A percentile compares a stretch with the other conserved stretches of the same genome.
phyloP scores from a whole-genome alignment of 371 early-diverging fungal genomes.

The Mucor ambiguus region DNA sequence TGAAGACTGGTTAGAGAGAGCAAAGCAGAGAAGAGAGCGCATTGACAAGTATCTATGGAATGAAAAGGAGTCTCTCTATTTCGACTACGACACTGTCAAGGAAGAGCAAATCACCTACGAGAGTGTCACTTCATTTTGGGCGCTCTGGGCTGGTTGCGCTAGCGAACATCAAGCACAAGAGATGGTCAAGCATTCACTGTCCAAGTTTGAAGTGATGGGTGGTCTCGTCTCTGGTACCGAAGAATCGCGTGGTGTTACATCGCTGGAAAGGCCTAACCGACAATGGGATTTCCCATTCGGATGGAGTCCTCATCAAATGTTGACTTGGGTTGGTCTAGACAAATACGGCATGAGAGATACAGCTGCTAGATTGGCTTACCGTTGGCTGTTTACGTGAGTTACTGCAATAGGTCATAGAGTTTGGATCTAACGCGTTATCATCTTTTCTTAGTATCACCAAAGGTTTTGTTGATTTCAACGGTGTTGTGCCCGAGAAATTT shows the following conservation, averaged over 20 bases:
- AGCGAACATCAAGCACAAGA: conserved; percentile 64
- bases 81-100: conserved; percentile 64
- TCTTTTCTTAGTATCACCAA: conserved; percentile 72
- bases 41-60: conserved; percentile 77
- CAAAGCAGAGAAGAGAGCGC: conserved; percentile 54
- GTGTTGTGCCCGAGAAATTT: conserved; percentile 97
- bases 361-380: conserved; percentile 85
- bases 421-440: not conserved
- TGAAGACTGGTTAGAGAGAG: conserved; percentile 58
- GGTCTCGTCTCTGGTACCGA: conserved; percentile 92
- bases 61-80: conserved; percentile 56
- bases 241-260: conserved; percentile 76
- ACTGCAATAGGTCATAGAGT: too few species aligned
- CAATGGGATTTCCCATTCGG: conserved; percentile 98
- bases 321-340: conserved; percentile 91
- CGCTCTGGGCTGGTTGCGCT: conserved; percentile 77
- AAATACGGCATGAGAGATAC: conserved; percentile 82
- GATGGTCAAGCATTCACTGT: conserved; percentile 56
- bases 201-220: conserved; percentile 84
- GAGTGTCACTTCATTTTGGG: conserved; percentile 74
- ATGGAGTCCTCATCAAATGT: conserved; percentile 98
- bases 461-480: conserved; percentile 96
- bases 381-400: conserved; percentile 91
- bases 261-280: conserved; percentile 86
- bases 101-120: conserved; percentile 64